Conservation (phyloP, 2,329 filamentous ascomycete species). For the Cladophialophora chaetospira region DNA sequence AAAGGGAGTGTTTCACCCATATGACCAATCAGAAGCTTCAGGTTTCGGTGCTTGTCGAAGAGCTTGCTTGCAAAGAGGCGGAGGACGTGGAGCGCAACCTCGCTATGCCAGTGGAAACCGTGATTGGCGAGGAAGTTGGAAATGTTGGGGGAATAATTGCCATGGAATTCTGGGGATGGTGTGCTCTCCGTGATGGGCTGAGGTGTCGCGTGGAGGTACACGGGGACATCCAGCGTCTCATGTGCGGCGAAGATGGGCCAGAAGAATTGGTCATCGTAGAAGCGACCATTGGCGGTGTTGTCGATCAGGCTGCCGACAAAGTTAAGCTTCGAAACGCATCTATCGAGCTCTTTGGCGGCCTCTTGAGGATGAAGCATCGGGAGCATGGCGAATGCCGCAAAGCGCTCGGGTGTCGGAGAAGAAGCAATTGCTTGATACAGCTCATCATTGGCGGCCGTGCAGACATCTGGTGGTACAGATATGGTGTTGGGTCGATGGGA, state of each 20-base stretch:
- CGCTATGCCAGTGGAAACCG: slow-evolving; percentile 40
- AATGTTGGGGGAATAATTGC: slow-evolving; percentile 24
- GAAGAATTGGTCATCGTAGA: slow-evolving; percentile 49
- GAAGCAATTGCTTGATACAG: slow-evolving; percentile 37
- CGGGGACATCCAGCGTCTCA: slow-evolving; percentile 51
- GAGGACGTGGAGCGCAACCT: slow-evolving; percentile 42
- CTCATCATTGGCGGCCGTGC: slow-evolving; percentile 27
- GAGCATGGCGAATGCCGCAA: slow-evolving; percentile 48
- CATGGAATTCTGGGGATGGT: slow-evolving; percentile 13
- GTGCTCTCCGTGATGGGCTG: slow-evolving; percentile 35
- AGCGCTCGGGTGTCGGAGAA: slow-evolving; percentile 34
- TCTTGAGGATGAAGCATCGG: slow-evolving; percentile 43
- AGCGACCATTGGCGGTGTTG: slow-evolving; percentile 37
- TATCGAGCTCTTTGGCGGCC: slow-evolving; percentile 41
- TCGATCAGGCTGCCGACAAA: slow-evolving; percentile 55
- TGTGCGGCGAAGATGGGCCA: slow-evolving; percentile 48
- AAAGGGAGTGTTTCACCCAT: slow-evolving; percentile 58
- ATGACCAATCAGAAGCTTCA: slow-evolving; percentile 60
- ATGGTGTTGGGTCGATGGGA: slow-evolving; percentile 29
- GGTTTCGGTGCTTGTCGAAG: slow-evolving; percentile 56
- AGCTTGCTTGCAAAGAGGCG: slow-evolving; percentile 54
- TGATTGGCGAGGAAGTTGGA: slow-evolving; percentile 22
- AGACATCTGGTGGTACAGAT: slow-evolving; percentile 25
- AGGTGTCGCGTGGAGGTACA: slow-evolving; percentile 53
- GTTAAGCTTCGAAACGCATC: slow-evolving; percentile 46